Evolutionary conservation across 257 asterid species (phyloP), one percentile per base, ranked within the genome.

Genomic region (Solanum ossicruentum): DNA sequence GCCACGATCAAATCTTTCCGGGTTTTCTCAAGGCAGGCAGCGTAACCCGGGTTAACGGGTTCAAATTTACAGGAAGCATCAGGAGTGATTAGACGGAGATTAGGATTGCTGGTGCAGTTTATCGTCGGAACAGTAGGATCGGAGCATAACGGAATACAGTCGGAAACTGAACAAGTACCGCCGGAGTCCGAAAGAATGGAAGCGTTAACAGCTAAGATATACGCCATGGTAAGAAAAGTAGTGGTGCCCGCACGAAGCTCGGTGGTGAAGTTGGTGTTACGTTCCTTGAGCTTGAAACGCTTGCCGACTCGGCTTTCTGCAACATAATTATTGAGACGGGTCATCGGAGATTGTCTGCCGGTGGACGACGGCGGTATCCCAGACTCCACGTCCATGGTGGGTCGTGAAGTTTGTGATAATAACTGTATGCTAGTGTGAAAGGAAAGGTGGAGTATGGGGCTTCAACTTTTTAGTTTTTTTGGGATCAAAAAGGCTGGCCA

Each of bases 231-330:
- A 81, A 97, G 97, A 86, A 97, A 97, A 1, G 99, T 97, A 84
- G 99, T 90, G 86, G 98, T 97, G 83, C 99, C 99, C 77, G 99
- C 99, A 55, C 97, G 98, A 90, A 97, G 93, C 91, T 97, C 99
- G 77, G 99, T 97, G 84, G 98, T 93, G 91, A 97, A 95, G 16
- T 92, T 90, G 80, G 98, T 90, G 89, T 91, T 91, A 49, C 99
- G 90, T n/a, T 97, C 93, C 13, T 87, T 78, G 88, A 97, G 85
- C 60, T 97, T 97, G 93, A 97, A 97, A 23, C 91, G 92, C 54
- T 83, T 86, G 16, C 99, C 98, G 21, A 92, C 83, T 15, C 90
- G 86, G 88, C 89, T 89, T 23, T 88, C 86, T 21, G 92, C 95
- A 15, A 93, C 90, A 87, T 83, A 86, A 61, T 91, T 58, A 88